Conservation (phyloP, 345 rosid species). For the Salix suchowensis region DNA sequence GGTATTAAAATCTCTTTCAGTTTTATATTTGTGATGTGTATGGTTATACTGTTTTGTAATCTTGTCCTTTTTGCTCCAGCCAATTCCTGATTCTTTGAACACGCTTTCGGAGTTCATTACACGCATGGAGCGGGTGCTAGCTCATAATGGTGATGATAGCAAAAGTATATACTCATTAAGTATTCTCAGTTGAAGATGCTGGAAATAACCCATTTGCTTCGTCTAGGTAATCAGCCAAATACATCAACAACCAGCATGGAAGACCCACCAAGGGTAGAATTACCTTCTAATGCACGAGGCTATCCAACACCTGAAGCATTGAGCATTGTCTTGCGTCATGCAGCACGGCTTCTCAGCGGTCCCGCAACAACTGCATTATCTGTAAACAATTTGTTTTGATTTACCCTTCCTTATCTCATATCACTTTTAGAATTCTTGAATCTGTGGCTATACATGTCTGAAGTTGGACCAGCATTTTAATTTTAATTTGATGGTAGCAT, state of each 20-base stretch:
- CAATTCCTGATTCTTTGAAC: constrained; percentile 76
- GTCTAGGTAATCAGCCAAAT: constrained; percentile 51
- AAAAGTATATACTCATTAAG: neutral
- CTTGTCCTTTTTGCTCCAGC: constrained; percentile 40
- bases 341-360: constrained; percentile 58
- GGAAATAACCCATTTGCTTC: constrained; percentile 21
- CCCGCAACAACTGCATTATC: constrained; percentile 57
- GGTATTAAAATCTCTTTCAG: constrained; percentile 30
- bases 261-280: constrained; percentile 36
- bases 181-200: constrained; percentile 6
- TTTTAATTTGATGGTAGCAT: neutral
- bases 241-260: constrained; percentile 35
- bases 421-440: neutral
- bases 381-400: constrained; percentile 33
- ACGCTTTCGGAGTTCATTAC: constrained; percentile 69
- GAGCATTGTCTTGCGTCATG: constrained; percentile 51
- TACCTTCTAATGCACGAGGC: constrained; percentile 49
- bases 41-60: neutral
- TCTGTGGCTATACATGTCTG: neutral
- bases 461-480: neutral
- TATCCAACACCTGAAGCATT: constrained; percentile 67
- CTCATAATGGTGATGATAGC: constrained; percentile 54
- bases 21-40: neutral
- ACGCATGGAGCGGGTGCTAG: constrained; percentile 63
- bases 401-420: neutral